These are phyloP conservation scores for Galerina marginata DNA, from an alignment of 768 basidiomycete species.

Conservation along the genomic window DNA sequence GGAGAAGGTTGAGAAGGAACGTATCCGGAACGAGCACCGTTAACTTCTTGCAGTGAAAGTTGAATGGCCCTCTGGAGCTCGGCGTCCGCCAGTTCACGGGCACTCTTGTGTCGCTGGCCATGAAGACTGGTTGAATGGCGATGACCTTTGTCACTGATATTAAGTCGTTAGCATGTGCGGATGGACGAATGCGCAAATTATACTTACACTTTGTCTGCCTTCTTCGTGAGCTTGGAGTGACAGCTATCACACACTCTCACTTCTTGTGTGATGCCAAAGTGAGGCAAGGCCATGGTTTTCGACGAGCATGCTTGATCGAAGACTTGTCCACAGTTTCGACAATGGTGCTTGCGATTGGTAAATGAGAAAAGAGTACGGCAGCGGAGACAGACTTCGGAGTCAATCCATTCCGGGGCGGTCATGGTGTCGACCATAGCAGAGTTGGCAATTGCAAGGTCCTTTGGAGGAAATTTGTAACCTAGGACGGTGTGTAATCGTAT, in stretches of 20 bases:
- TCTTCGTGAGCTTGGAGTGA: slow-evolving; percentile 74
- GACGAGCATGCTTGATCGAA: slow-evolving; percentile 95
- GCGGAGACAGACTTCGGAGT: slow-evolving; percentile 92
- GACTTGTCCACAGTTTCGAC: slow-evolving; percentile 96
- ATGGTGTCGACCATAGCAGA: slow-evolving; percentile 91
- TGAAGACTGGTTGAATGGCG: slow-evolving; percentile 61
- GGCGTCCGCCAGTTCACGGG: slow-evolving; percentile 74
- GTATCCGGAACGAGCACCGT: slow-evolving; percentile 66
- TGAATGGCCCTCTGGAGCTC: slow-evolving; percentile 95
- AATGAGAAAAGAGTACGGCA: slow-evolving; percentile 92
- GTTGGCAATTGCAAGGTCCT: slow-evolving; percentile 68
- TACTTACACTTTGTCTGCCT: slow-evolving; percentile 61
- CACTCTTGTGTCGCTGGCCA: slow-evolving; percentile 56
- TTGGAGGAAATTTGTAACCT: slow-evolving; percentile 89
- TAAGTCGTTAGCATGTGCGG: slow-evolving; percentile 8
- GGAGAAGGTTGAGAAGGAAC: slow-evolving; percentile 64
- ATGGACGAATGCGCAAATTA: not conserved
- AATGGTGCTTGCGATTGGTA: slow-evolving; percentile 98
- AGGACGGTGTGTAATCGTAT: slow-evolving; percentile 10
- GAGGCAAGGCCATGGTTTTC: slow-evolving; percentile 82
- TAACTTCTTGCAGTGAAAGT: slow-evolving; percentile 83
- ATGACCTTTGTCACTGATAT: slow-evolving; percentile 49
- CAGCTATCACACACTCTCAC: slow-evolving; percentile 96
- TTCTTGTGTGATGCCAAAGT: slow-evolving; percentile 90
- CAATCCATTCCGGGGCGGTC: slow-evolving; percentile 96